Evolutionary conservation across 352 stramenopile genomes (phyloP), one percentile per base, ranked within the genome.

Genomic region (Pythium aristosporum): DNA sequence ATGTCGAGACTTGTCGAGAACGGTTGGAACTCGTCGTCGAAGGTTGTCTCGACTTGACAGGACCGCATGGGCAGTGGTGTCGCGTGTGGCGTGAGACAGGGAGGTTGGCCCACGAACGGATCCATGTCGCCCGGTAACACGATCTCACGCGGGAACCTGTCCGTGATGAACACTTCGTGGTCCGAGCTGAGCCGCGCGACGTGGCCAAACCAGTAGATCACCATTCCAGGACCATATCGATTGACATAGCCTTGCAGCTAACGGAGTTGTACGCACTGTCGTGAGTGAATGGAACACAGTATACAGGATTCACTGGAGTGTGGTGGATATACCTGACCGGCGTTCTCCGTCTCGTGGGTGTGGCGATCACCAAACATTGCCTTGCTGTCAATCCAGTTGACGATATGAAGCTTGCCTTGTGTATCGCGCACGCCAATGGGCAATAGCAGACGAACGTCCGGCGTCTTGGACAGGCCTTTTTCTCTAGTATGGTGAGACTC

Each of bases 321-420:
- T 23, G 21, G n/a, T 15, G 5, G 28, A 32, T 46, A 3, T 23
- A 84, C 77, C 75, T 87, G 80, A 59, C 72, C 77, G 16, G 76
- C 81, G 63, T 88, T 95, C 62, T 94, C 84, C 5, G 70, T 82
- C 47, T 93, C 80, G 60, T 93, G 86, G 2, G 83, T 90, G 67
- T 91, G 69, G 49, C 79, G 74, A 64, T 91, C 82, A 32, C 88
- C 86, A 54, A 94, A 96, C 87, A 97, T 96, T 32, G 87, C 89
- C 54, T 97, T 97, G 69, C 83, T 94, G 65, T 97, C 89, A 57
- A 96, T 95, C 89, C 89, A 97, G 61, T 92, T 85, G n/a, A 97
- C 81, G 25, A 95, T 67, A 30, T 79, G 72, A 37, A 78, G 66
- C 32, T 75, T 63, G 44, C 76, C 74, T 9, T 87, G 51, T 12